These are phyloP conservation scores for Paraphaeosphaeria sporulosa DNA, from an alignment of 2,329 filamentous ascomycete species.

Conservation along the genomic window DNA sequence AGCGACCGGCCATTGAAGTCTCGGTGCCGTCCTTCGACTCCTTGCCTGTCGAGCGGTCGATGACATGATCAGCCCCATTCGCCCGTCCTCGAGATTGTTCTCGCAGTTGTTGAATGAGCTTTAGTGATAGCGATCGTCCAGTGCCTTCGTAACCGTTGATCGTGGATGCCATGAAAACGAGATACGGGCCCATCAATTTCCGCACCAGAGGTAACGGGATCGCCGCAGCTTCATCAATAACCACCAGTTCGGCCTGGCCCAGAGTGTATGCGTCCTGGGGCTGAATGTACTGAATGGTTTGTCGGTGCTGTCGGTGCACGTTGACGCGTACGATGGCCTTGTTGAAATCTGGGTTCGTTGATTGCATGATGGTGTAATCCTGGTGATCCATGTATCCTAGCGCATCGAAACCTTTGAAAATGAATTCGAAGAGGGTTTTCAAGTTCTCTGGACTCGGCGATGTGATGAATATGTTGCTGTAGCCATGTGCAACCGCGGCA, in stretches of 20 bases:
- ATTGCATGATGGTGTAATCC: constrained; percentile 98
- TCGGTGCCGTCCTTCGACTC: constrained; percentile 51
- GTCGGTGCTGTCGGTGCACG: constrained; percentile 90
- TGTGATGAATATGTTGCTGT: constrained; percentile 99
- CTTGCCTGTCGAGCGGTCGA: constrained; percentile 83
- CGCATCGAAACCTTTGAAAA: constrained; percentile 98
- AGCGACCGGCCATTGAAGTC: constrained; percentile 65
- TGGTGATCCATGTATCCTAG: constrained; percentile 92
- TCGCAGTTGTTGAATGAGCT: constrained; percentile 94
- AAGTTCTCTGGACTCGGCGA: constrained; percentile 97
- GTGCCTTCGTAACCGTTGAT: constrained; percentile 99
- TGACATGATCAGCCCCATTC: constrained; percentile 65
- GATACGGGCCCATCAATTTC: constrained; percentile 94
- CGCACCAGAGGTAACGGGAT: constrained; percentile 92
- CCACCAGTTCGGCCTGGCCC: constrained; percentile 91
- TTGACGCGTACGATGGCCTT: constrained; percentile 98
- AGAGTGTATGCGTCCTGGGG: constrained; percentile 95
- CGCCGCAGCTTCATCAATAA: constrained; percentile 97
- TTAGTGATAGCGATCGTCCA: constrained; percentile 90
- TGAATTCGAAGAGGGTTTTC: constrained; percentile 97
- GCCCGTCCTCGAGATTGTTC: constrained; percentile 80
- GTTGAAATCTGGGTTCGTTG: constrained; percentile 97
- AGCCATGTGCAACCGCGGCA: constrained; percentile 92
- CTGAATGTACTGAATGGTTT: constrained; percentile 98
- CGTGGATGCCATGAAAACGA: constrained; percentile 99